Evolutionary conservation across 345 rosid species (phyloP).

Genomic region (Boechera stricta): DNA sequence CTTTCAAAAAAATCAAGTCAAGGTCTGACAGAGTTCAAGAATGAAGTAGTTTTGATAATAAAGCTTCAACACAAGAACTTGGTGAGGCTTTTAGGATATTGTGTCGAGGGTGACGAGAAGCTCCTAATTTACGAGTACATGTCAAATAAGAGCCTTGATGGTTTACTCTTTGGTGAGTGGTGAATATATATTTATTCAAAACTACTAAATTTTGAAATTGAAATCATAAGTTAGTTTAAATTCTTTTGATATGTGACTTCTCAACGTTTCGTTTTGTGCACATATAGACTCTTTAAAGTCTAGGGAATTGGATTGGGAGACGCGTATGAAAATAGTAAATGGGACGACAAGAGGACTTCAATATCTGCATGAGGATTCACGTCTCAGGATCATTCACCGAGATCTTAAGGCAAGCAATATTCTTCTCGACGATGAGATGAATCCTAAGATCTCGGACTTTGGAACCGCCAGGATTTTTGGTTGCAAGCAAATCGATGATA

Average conservation of each 20-base stretch:
- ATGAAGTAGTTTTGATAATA: neutral
- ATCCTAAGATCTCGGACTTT: constrained; percentile 5
- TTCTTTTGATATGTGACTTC: neutral
- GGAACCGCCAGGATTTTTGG: neutral
- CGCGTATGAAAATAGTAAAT: neutral
- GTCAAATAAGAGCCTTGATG: constrained; percentile 8
- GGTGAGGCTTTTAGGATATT: constrained; percentile 15
- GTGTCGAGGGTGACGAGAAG: neutral
- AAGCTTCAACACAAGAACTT: constrained; percentile 22
- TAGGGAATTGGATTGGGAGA: constrained; percentile 16
- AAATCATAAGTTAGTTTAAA: neutral
- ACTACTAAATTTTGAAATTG: neutral
- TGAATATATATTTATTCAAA: neutral
- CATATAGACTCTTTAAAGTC: neutral
- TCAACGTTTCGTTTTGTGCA: neutral
- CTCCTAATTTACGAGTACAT: constrained; percentile 3
- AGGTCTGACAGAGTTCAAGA: no score
- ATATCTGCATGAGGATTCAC: constrained; percentile 18
- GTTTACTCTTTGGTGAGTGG: constrained; percentile 12
- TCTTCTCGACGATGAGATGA: constrained; percentile 3
- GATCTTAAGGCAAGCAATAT: constrained; percentile 17
- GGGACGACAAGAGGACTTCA: constrained; percentile 22
- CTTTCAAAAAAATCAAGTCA: no score
- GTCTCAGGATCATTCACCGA: constrained; percentile 10
- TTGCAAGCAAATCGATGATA: neutral